Evolutionary conservation across 2,329 filamentous ascomycete genomes (phyloP), one percentile per base, ranked within the genome.

Genomic region (Colletotrichum lindemuthianum): DNA sequence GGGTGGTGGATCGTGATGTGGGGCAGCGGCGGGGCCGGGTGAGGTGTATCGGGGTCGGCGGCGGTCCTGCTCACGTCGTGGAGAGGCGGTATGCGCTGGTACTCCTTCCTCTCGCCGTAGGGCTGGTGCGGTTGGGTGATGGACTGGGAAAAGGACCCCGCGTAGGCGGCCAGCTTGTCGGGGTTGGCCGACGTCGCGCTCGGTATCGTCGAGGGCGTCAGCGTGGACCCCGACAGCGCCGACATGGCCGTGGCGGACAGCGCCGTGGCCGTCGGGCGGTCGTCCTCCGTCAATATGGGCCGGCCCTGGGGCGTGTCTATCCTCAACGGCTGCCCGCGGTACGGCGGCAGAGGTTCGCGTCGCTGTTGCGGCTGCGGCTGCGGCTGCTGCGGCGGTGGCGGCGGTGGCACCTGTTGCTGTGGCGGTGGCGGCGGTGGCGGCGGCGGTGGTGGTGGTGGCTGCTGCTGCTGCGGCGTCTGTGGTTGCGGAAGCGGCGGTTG

Each of bases 221-320:
- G 12, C 11, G 53, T 56, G 13, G 53, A 56, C 41, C 43, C 53
- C 7, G 53, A 56, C 15, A 56, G 32, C 43, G 53, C 39, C 13
- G 53, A 56, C 11, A 53, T 7, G 37, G 33, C 24, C 7, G 50
- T 41, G 6, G 50, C 37, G 12, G 50, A 53, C 16, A 53, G n/a
- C 8, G 50, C 43, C 50, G 43, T 37, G 4, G 85, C 84, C n/a
- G 85, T 87, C 58, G 80, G 79, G 65, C 86, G 81, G 71, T 88
- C 85, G 69, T 89, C 87, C 54, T 88, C 87, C 58, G 82, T 80
- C 67, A 81, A 76, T 56, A 86, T 75, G 44, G 84, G 82, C 40
- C 84, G 83, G 70, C 84, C 84, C 71, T 88, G 85, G 43, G 87
- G 87, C 50, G 87, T 85, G 74, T 89, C 86, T 69, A 90, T 88